These are phyloP conservation scores for Eutrema salsugineum DNA, from an alignment of 441 rosid species.

Conservation along the genomic window DNA sequence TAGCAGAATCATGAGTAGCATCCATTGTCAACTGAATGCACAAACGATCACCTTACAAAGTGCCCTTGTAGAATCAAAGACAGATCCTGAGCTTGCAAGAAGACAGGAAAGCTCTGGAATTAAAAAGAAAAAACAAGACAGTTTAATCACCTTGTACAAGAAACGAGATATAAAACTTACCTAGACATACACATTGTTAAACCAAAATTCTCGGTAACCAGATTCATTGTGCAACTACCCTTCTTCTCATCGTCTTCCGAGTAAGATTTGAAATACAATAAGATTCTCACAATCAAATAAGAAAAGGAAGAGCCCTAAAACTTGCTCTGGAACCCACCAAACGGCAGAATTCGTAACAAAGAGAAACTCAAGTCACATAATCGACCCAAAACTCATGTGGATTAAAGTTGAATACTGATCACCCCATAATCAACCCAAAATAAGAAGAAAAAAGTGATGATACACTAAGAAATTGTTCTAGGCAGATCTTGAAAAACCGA, in stretches of 20 bases:
- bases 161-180: neutral
- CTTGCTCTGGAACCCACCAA: neutral
- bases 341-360: neutral
- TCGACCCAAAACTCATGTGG: neutral
- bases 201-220: neutral
- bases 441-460: neutral
- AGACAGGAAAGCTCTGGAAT: neutral
- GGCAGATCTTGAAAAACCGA: neutral
- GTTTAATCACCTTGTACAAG: neutral
- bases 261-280: neutral
- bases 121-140: neutral
- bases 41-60: neutral
- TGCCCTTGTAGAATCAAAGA: neutral
- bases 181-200: neutral
- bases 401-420: neutral
- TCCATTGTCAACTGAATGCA: constrained; percentile 19
- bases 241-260: neutral
- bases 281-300: neutral
- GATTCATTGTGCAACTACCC: neutral
- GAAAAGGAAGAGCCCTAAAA: neutral
- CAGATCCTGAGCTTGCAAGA: neutral
- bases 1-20: constrained; percentile 14
- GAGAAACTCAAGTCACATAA: neutral
- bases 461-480: neutral
- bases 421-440: neutral